Percentiles rank a stretch among this genome's conserved stretches.
phyloP scores from a whole-genome alignment of 768 basidiomycete genomes.

The Kwoniella shandongensis region DNA sequence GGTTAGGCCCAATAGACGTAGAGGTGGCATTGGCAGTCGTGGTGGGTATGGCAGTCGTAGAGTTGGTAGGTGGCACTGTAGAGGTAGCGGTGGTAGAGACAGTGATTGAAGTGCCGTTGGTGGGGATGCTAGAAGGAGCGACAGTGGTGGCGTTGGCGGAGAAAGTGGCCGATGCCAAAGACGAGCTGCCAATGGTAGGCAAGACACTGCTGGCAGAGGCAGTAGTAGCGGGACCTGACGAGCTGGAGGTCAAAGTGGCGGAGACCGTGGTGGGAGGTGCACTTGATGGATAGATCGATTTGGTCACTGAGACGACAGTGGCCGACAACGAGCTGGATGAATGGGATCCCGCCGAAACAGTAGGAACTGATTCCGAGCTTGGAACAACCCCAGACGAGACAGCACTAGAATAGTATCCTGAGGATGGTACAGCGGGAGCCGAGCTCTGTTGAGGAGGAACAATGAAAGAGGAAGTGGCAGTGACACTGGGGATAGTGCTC shows the following conservation, averaged over 20 bases:
- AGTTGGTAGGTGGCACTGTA: not conserved
- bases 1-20: conserved; percentile 14
- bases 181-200: no score
- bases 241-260: no score
- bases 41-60: not conserved
- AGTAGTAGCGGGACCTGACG: no score
- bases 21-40: conserved; percentile 4
- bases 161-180: no score
- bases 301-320: not conserved
- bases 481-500: no score
- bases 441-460: no score
- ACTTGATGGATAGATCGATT: not conserved
- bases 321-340: conserved; percentile 1
- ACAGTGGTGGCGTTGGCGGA: not conserved
- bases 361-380: not conserved
- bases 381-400: not conserved
- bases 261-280: not conserved
- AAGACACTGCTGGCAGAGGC: no score
- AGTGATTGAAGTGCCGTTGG: not conserved
- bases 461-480: no score
- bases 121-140: not conserved
- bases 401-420: not conserved
- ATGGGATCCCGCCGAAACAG: not conserved
- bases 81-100: not conserved
- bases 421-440: not conserved